Base-by-base conservation (phyloP, 106 monocot genomes). In the Posidonia australis region DNA sequence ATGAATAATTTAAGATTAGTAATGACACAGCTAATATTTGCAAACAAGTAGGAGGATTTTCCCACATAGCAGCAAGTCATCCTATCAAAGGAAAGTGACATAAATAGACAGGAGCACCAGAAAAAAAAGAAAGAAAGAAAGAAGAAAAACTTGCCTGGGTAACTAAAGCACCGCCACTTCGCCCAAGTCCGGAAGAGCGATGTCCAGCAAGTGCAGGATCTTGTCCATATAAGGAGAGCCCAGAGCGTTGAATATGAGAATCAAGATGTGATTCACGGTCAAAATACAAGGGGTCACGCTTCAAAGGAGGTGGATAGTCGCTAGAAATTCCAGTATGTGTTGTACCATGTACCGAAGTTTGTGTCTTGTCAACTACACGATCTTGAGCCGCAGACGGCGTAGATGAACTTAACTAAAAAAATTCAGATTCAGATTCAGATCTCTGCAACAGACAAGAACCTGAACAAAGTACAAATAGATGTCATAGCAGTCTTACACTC, bases 191-290 rank as follows among this genome's bases (percentile, higher is more conserved):
- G 51, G 89, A 73, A 21, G 88, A 54, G 20, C 81, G 77, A 51
- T 77, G 64, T 10, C 77, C 77, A 64, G 89, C 71, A 26, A 76
- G 63, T 63, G 89, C 74, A 71, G 89, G 90, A 59, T 94, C 93
- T 59, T 74, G 83, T 52, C 89, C 79, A 69, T 89, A 89, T 44
- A 94, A 47, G 25, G 89, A 77, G 18, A 89, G 62, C 13, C 75
- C 74, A 59, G 65, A 74, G 10, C 68, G 81, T 64, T 44, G 69
- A 49, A 72, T 44, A 45, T 81, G 85, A 25, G 77, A 69, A 74
- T 84, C 89, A n/a, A 80, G 29, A 19, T 70, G 76, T 41, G 73
- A 45, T 64, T 90, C 94, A 62, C 66, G 79, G 9, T 86, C 86
- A 70, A 60, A 16, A 46, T 74, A 70, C 31, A 80, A 26, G 62